Conservation (phyloP, 257 asterid genomes). For the Voacanga thouarsii region DNA sequence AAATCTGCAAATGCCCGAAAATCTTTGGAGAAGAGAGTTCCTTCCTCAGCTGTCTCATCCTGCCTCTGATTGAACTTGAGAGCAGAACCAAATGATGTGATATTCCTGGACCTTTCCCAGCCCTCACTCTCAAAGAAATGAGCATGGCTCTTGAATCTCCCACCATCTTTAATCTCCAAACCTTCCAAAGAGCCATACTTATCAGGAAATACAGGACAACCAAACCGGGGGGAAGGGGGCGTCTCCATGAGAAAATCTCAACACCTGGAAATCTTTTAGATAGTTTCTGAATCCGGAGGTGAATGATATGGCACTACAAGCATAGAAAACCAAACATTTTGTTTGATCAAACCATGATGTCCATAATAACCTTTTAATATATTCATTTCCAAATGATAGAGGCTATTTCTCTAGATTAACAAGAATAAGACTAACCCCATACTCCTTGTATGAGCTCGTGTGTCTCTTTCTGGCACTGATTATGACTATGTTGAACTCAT, state of each 20-base stretch:
- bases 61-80: background rate
- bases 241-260: background rate
- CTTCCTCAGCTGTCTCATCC: background rate
- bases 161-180: slow-evolving; percentile 1
- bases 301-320: background rate
- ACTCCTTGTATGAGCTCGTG: background rate
- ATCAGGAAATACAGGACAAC: slow-evolving; percentile 1
- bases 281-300: background rate
- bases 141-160: background rate
- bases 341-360: background rate
- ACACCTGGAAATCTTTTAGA: background rate
- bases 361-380: background rate
- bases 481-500: background rate
- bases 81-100: background rate
- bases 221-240: slow-evolving; percentile 3
- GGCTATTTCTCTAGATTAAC: background rate
- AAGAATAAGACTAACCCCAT: background rate
- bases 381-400: background rate
- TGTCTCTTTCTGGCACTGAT: background rate
- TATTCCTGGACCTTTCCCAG: background rate
- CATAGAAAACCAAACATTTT: background rate
- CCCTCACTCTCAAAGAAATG: background rate
- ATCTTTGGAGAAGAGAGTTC: background rate
- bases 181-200: slow-evolving; percentile 4
- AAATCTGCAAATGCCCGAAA: slow-evolving; percentile 8